Conservation (phyloP, 2,329 filamentous ascomycete genomes). For the Diaporthe helianthi region DNA sequence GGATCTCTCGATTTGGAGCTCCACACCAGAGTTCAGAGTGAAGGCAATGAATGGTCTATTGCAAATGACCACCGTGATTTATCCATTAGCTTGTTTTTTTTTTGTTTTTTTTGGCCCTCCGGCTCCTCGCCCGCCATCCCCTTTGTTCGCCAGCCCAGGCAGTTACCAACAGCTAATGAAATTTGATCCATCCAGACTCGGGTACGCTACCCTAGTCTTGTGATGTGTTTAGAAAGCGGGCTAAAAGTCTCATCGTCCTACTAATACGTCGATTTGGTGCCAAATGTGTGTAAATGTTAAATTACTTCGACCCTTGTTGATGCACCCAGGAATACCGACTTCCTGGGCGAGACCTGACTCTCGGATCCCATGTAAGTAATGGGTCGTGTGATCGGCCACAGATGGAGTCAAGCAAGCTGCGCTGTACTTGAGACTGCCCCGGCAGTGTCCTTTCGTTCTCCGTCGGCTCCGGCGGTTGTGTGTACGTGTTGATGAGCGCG, state of each 20-base stretch:
- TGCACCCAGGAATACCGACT: slow-evolving; percentile 2
- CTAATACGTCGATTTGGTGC: background rate
- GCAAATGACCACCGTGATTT: background rate
- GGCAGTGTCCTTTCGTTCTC: background rate
- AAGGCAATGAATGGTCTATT: background rate
- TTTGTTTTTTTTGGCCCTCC: no score
- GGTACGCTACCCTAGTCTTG: slow-evolving; percentile 1
- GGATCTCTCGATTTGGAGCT: background rate
- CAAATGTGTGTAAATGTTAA: background rate
- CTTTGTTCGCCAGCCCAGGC: slow-evolving; percentile 13
- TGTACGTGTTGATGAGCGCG: background rate
- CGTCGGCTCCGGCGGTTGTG: background rate
- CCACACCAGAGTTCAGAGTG: background rate
- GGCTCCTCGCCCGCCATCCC: background rate
- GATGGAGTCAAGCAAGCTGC: background rate
- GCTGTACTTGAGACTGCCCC: background rate
- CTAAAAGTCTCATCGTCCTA: slow-evolving; percentile 9
- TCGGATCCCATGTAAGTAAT: background rate
- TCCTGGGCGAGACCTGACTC: background rate
- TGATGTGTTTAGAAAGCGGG: slow-evolving; percentile 14
- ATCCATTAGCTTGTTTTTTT: background rate
- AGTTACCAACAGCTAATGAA: background rate
- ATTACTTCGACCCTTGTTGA: background rate
- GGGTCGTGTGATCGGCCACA: background rate
- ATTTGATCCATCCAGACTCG: background rate